Percentiles rank a stretch among this genome's conserved stretches.
These are phyloP conservation scores for Botrytis deweyae DNA, from an alignment of 2,329 filamentous ascomycete genomes.

Conservation along the genomic window DNA sequence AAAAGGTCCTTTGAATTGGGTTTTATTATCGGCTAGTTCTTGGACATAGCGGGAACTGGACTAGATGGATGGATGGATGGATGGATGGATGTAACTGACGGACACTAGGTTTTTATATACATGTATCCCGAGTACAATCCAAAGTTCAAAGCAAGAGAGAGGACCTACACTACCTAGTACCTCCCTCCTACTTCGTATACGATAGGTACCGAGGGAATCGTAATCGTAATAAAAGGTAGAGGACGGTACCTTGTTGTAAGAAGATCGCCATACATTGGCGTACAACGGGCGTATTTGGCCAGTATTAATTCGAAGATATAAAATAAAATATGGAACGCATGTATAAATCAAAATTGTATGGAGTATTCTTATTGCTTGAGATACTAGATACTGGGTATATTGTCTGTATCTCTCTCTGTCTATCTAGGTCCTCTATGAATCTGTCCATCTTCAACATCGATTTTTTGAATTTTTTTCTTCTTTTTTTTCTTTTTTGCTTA, in stretches of 20 bases:
- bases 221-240: neutral
- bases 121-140: neutral
- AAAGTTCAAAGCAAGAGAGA: neutral
- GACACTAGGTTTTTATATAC: neutral
- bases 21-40: neutral
- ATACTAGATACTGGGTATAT: neutral
- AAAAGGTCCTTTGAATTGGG: neutral
- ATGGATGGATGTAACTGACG: too few species aligned
- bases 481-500: neutral
- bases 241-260: neutral
- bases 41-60: neutral
- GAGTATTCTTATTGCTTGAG: neutral
- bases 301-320: neutral
- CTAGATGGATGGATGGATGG: neutral
- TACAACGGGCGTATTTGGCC: neutral
- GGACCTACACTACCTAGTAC: neutral
- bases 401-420: neutral
- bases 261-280: neutral
- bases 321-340: neutral
- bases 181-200: neutral
- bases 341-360: neutral
- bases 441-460: neutral
- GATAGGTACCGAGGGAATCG: neutral
- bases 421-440: neutral
- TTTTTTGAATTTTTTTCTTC: neutral